These are phyloP conservation scores for Pezicula carpinea DNA, from an alignment of 2,329 filamentous ascomycete genomes.

Conservation along the genomic window DNA sequence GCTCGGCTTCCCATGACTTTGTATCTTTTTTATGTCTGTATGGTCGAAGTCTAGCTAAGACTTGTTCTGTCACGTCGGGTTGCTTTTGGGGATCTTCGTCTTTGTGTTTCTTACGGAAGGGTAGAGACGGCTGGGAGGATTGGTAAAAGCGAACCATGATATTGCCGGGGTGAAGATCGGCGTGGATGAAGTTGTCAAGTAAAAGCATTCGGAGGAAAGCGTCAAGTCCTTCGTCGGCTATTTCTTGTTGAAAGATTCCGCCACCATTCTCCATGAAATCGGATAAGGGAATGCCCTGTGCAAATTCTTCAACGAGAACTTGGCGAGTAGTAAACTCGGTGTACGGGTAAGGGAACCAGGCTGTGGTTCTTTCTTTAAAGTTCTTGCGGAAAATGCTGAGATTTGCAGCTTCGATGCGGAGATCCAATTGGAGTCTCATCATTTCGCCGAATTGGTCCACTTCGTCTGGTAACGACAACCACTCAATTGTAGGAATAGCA, in stretches of 20 bases:
- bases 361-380: slow-evolving; percentile 83
- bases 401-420: slow-evolving; percentile 92
- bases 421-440: slow-evolving; percentile 96
- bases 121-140: slow-evolving; percentile 65
- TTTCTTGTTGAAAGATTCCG: slow-evolving; percentile 88
- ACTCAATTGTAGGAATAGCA: slow-evolving; percentile 87
- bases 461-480: slow-evolving; percentile 93
- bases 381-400: slow-evolving; percentile 82
- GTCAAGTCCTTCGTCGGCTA: slow-evolving; percentile 90
- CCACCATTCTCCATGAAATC: slow-evolving; percentile 90
- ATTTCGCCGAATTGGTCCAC: slow-evolving; percentile 93
- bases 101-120: slow-evolving; percentile 33
- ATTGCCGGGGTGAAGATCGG: slow-evolving; percentile 93
- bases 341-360: slow-evolving; percentile 97
- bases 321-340: slow-evolving; percentile 87
- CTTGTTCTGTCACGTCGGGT: slow-evolving; percentile 80
- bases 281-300: slow-evolving; percentile 85
- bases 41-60: slow-evolving; percentile 74
- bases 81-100: slow-evolving; percentile 39
- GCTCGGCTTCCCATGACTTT: slow-evolving; percentile 67
- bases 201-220: slow-evolving; percentile 95
- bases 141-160: slow-evolving; percentile 99
- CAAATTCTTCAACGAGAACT: slow-evolving; percentile 92
- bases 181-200: slow-evolving; percentile 96
- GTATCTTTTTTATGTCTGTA: slow-evolving; percentile 58